Evolutionary conservation across 805 yeast genomes (phyloP), one percentile per base, ranked within the genome.

Genomic region (Alloascoidea hylecoeti): DNA sequence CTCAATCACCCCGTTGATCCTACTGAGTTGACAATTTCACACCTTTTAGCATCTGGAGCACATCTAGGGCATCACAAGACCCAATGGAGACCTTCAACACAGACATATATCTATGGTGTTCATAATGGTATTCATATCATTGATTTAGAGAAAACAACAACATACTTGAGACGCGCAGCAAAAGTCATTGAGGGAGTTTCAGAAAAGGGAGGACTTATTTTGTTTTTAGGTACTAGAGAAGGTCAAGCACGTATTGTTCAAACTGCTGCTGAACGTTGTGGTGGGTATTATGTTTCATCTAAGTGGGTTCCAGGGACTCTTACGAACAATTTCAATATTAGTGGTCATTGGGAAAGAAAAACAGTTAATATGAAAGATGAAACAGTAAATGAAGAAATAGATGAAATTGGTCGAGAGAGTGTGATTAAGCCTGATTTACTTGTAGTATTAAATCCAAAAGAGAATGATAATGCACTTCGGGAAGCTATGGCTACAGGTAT

Each of bases 301-400:
- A 75, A 86, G 52, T 92, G 98, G 98, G 72, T 83, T 42, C 96
- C 96, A 2, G 98, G 98, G 46, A 81, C 94, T 16, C 67, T 92
- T 46, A 85, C 97, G 35, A 92, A 92, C 60, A 75, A 84, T 39
- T 64, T 76, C 18, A 81, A 75, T 52, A 75, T 80, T 16, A 61
- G 72, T 5, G 60, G 63, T 32, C 58, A 60, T 33, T 73, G 76
- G 70, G 75, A 73, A 34, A 72, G 81, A 49, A 72, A 70, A 41
- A 94, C 84, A 61, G 75, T 88, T 36, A 85, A 85, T 56, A 68
- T 80, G 73, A 68, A 60, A 15, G 89, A 86, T 52, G 49, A 58
- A 17, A 72, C 78, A 27, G 80, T 94, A 3, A 68, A 67, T 17
- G 69, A 86, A 45, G 62, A 58, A 39, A 62, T 81, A 34, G 56